These are phyloP conservation scores for Hordeum marinum DNA, from an alignment of 176 grass and related monocot genomes.

Conservation along the genomic window DNA sequence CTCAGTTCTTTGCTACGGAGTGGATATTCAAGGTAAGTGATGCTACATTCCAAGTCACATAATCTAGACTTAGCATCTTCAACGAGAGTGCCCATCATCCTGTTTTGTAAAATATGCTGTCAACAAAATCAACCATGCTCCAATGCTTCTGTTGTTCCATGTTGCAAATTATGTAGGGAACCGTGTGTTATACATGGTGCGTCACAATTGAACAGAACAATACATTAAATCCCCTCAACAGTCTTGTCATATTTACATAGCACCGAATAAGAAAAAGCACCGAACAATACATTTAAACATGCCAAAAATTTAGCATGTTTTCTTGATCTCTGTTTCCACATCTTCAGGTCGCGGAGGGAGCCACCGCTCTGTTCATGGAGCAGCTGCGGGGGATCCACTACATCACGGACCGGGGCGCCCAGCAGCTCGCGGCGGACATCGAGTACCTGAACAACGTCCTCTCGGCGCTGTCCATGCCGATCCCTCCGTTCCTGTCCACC, in stretches of 20 bases:
- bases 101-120: background rate
- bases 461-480: slow-evolving; percentile 81
- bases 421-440: slow-evolving; percentile 82
- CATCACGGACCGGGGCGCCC: slow-evolving; percentile 72
- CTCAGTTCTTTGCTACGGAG: slow-evolving; percentile 94
- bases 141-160: background rate
- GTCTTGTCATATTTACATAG: background rate
- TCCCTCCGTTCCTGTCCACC: slow-evolving; percentile 73
- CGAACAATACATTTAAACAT: background rate
- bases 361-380: slow-evolving; percentile 89
- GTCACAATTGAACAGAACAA: background rate
- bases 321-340: background rate
- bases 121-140: background rate
- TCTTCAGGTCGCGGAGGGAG: slow-evolving; percentile 79
- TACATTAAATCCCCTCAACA: background rate
- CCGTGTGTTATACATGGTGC: background rate
- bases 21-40: slow-evolving; percentile 98
- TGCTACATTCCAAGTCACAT: background rate
- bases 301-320: background rate
- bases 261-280: background rate
- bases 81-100: background rate
- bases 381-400: slow-evolving; percentile 86
- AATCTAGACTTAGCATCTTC: background rate
- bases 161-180: background rate
- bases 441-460: slow-evolving; percentile 96